Conservation (phyloP, 2,329 filamentous ascomycete genomes). For the Phaeomoniella chlamydospora region DNA sequence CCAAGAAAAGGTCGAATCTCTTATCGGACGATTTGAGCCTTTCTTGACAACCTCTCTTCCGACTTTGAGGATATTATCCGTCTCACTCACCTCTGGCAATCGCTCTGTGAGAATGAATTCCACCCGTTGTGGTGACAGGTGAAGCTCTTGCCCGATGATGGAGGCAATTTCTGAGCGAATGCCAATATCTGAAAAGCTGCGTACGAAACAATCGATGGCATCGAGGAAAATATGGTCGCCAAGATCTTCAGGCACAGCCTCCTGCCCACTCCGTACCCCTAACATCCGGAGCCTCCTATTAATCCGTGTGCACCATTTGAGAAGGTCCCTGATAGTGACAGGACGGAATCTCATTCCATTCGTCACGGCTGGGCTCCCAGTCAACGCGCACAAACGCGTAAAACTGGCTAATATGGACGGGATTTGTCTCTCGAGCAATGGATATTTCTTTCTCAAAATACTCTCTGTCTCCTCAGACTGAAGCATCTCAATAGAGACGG, state of each 20-base stretch:
- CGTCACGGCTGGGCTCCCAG: no score
- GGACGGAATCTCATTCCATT: slow-evolving; percentile 26
- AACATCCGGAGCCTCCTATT: slow-evolving; percentile 47
- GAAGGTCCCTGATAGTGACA: slow-evolving; percentile 38
- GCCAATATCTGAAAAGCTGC: slow-evolving; percentile 55
- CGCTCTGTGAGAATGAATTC: slow-evolving; percentile 64
- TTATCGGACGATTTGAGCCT: slow-evolving; percentile 20
- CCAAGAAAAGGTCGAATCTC: slow-evolving; percentile 55
- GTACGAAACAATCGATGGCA: slow-evolving; percentile 81
- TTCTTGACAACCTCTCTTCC: slow-evolving; percentile 49
- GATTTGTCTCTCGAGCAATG: slow-evolving; percentile 47
- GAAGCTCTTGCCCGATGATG: slow-evolving; percentile 72
- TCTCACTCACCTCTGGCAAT: slow-evolving; percentile 54
- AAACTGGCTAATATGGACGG: slow-evolving; percentile 40
- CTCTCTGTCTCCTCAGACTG: slow-evolving; percentile 55
- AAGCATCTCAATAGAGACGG: slow-evolving; percentile 54
- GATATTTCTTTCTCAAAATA: slow-evolving; percentile 58
- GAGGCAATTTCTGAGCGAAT: slow-evolving; percentile 46
- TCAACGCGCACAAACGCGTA: no score
- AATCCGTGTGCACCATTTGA: slow-evolving; percentile 82
- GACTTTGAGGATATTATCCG: slow-evolving; percentile 42
- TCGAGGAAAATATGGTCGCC: slow-evolving; percentile 85
- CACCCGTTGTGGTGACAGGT: slow-evolving; percentile 67
- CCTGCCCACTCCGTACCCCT: slow-evolving; percentile 50
- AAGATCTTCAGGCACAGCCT: slow-evolving; percentile 57